These are phyloP conservation scores for Fistulinella prunicolor DNA, from an alignment of 768 basidiomycete genomes.

Conservation along the genomic window DNA sequence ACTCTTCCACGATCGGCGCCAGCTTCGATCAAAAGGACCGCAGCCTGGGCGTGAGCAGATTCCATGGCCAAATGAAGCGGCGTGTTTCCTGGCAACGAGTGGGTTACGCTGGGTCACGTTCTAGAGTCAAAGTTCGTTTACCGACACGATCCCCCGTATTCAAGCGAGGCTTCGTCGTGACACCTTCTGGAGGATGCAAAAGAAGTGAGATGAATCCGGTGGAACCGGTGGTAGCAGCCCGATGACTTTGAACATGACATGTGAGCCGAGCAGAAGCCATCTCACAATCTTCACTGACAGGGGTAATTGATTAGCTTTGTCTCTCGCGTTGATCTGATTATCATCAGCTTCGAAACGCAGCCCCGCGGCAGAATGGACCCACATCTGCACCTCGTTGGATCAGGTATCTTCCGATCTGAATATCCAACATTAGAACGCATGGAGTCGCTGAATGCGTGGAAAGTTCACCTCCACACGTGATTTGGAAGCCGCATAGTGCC, in stretches of 20 bases:
- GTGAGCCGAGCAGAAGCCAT: conserved; percentile 3
- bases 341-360: conserved; percentile 30
- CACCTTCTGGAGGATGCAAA: conserved; percentile 76
- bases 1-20: conserved; percentile 91
- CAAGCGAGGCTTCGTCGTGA: conserved; percentile 66
- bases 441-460: conserved; percentile 25
- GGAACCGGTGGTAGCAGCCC: conserved; percentile 94
- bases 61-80: conserved; percentile 98
- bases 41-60: conserved; percentile 88
- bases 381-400: conserved; percentile 91
- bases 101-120: not conserved
- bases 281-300: conserved; percentile 46
- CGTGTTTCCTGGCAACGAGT: conserved; percentile 70
- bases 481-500: conserved; percentile 93
- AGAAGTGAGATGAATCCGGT: conserved; percentile 84
- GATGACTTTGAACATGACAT: conserved; percentile 57
- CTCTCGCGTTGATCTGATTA: conserved; percentile 85
- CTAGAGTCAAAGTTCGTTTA: conserved; percentile 28
- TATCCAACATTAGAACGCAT: conserved; percentile 14
- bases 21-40: conserved; percentile 88
- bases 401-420: conserved; percentile 82
- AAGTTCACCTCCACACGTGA: conserved; percentile 71
- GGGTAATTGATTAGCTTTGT: conserved; percentile 90
- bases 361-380: conserved; percentile 39
- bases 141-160: conserved; percentile 84